Percentiles rank a stretch among this genome's conserved stretches.
These are phyloP conservation scores for Lasiodiplodia theobromae DNA, from an alignment of 2,329 filamentous ascomycete genomes.

Conservation along the genomic window DNA sequence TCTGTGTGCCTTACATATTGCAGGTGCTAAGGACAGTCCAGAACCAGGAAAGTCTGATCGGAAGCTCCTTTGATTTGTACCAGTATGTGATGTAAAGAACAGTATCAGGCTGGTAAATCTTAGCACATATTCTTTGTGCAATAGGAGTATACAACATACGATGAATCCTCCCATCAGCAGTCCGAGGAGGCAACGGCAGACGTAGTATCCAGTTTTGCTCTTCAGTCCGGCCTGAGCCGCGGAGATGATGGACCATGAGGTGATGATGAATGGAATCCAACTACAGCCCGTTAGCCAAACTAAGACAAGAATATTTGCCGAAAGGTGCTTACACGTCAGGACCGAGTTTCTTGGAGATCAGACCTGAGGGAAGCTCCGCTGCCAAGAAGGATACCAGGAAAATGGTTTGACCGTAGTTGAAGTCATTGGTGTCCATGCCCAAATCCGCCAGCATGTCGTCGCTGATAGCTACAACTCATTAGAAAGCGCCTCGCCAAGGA, in stretches of 20 bases:
- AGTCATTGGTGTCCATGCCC: conserved; percentile 40
- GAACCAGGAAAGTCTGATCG: conserved; percentile 66
- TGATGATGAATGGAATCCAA: conserved; percentile 26
- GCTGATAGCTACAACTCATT: conserved; percentile 7
- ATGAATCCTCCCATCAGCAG: conserved; percentile 65
- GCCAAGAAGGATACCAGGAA: conserved; percentile 37
- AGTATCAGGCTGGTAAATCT: conserved; percentile 57
- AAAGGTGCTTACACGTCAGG: conserved; percentile 2
- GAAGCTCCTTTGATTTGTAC: conserved; percentile 69
- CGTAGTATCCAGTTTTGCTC: conserved; percentile 29
- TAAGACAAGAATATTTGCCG: not conserved
- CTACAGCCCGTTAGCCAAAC: not conserved
- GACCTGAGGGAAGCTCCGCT: conserved; percentile 13
- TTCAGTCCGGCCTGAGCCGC: conserved; percentile 31
- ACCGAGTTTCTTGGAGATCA: conserved; percentile 21
- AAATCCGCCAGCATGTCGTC: conserved; percentile 36
- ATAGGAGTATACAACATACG: not conserved
- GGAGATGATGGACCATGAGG: conserved; percentile 31
- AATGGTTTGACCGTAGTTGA: conserved; percentile 39
- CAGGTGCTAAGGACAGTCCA: conserved; percentile 61
- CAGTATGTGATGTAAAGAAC: conserved; percentile 70
- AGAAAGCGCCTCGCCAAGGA: conserved; percentile 18
- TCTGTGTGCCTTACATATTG: conserved; percentile 6
- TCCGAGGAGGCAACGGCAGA: conserved; percentile 52
- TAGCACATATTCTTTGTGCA: not conserved